These are phyloP conservation scores for Amphichorda felina DNA, from an alignment of 2,329 filamentous ascomycete species.

Conservation along the genomic window DNA sequence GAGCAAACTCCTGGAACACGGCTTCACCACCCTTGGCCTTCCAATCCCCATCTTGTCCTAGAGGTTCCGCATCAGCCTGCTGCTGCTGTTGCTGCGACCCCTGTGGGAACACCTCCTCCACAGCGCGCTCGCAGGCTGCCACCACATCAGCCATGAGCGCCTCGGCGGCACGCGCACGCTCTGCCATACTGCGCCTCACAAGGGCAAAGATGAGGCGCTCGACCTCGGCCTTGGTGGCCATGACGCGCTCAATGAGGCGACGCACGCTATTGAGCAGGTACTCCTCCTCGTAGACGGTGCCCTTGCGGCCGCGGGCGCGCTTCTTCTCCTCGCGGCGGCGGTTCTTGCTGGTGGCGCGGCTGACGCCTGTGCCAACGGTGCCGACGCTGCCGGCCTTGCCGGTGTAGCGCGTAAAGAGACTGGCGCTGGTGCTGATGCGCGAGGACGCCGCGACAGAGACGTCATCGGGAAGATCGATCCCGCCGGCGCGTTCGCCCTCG, in stretches of 20 bases:
- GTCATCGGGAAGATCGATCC: slow-evolving; percentile 74
- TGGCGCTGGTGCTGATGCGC: slow-evolving; percentile 69
- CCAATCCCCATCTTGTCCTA: slow-evolving; percentile 12
- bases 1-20: slow-evolving; percentile 38
- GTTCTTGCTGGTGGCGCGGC: slow-evolving; percentile 77
- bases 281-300: slow-evolving; percentile 95
- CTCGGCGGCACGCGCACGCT: slow-evolving; percentile 71
- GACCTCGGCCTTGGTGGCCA: slow-evolving; percentile 60
- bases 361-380: slow-evolving; percentile 61
- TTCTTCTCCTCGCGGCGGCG: slow-evolving; percentile 87
- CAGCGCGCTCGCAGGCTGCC: slow-evolving; percentile 52
- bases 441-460: slow-evolving; percentile 78
- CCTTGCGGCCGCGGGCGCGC: slow-evolving; percentile 86
- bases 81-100: slow-evolving; percentile 6
- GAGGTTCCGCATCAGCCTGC: slow-evolving; percentile 8
- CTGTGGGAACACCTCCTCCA: slow-evolving; percentile 56
- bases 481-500: slow-evolving; percentile 58
- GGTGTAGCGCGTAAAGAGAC: slow-evolving; percentile 87
- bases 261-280: slow-evolving; percentile 85
- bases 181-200: slow-evolving; percentile 71
- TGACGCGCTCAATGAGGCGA: slow-evolving; percentile 72
- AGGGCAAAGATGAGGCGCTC: slow-evolving; percentile 65
- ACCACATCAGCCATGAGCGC: slow-evolving; percentile 62
- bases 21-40: slow-evolving; percentile 35
- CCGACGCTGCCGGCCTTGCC: slow-evolving; percentile 51